Conservation (phyloP, 2,329 filamentous ascomycete species). For the Blastomyces gilchristii region DNA sequence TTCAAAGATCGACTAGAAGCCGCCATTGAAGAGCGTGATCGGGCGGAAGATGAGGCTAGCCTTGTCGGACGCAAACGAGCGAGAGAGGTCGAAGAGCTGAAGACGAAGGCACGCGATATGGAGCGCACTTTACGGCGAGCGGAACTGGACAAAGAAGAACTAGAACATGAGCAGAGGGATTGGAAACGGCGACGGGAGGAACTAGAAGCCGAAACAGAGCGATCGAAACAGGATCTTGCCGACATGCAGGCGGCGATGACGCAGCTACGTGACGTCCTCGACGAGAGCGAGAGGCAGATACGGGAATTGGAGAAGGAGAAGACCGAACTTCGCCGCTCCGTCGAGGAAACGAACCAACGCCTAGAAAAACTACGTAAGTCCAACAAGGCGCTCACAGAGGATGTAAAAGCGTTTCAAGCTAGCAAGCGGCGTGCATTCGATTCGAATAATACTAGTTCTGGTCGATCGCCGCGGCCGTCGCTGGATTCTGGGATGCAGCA, state of each 20-base stretch:
- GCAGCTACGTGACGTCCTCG: constrained; percentile 67
- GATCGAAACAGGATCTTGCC: constrained; percentile 59
- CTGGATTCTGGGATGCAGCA: constrained; percentile 2
- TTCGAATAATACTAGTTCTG: constrained; percentile 40
- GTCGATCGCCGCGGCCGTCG: constrained; percentile 28
- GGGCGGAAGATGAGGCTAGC: constrained; percentile 81
- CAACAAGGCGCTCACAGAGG: constrained; percentile 51
- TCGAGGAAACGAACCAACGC: constrained; percentile 67
- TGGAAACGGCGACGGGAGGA: constrained; percentile 65
- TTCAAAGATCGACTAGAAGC: constrained; percentile 82
- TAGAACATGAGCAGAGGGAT: constrained; percentile 62
- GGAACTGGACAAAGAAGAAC: constrained; percentile 64
- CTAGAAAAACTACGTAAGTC: constrained; percentile 71
- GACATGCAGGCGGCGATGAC: constrained; percentile 69
- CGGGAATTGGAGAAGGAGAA: constrained; percentile 76
- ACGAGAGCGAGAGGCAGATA: constrained; percentile 76
- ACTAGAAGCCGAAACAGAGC: constrained; percentile 59
- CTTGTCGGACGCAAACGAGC: constrained; percentile 64
- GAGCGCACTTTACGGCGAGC: constrained; percentile 66
- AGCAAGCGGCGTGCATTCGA: constrained; percentile 26
- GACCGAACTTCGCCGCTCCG: constrained; percentile 58
- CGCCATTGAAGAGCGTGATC: constrained; percentile 86
- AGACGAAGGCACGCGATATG: constrained; percentile 64
- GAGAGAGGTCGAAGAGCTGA: constrained; percentile 79
- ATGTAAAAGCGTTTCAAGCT: constrained; percentile 37